A percentile compares a stretch with the other conserved stretches of the same genome.
These are phyloP conservation scores for Lasiodiplodia sp. DNA, from an alignment of 2,329 filamentous ascomycete genomes.

Conservation along the genomic window DNA sequence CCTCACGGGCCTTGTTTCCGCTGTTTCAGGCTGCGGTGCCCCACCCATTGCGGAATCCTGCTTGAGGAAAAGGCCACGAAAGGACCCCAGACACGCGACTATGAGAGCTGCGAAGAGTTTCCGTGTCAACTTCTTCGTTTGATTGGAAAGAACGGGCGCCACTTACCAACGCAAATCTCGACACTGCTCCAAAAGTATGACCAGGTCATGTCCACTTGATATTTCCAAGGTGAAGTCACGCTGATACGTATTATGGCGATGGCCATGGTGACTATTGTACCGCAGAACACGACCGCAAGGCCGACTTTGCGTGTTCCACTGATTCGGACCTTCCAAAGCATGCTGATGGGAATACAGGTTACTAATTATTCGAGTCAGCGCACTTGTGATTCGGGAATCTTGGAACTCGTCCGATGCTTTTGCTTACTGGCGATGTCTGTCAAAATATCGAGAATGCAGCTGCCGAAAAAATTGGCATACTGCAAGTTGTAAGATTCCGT, in stretches of 20 bases:
- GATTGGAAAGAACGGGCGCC: neutral
- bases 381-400: no score
- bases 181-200: constrained; percentile 32
- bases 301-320: constrained; percentile 16
- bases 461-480: neutral
- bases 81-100: neutral
- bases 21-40: no score
- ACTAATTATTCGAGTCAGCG: no score
- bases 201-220: constrained; percentile 30
- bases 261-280: constrained; percentile 17
- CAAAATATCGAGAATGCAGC: neutral
- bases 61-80: constrained; percentile 5
- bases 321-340: constrained; percentile 31
- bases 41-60: neutral
- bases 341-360: constrained; percentile 19
- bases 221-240: no score
- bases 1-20: no score
- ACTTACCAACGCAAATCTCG: constrained; percentile 30
- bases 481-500: no score
- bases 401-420: no score
- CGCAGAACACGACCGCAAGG: constrained; percentile 22
- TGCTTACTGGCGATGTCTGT: neutral
- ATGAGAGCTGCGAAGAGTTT: neutral
- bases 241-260: no score
- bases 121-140: no score